Evolutionary conservation across 495 filamentous ascomycete genomes (phyloP).

Genomic region (Letharia lupina): DNA sequence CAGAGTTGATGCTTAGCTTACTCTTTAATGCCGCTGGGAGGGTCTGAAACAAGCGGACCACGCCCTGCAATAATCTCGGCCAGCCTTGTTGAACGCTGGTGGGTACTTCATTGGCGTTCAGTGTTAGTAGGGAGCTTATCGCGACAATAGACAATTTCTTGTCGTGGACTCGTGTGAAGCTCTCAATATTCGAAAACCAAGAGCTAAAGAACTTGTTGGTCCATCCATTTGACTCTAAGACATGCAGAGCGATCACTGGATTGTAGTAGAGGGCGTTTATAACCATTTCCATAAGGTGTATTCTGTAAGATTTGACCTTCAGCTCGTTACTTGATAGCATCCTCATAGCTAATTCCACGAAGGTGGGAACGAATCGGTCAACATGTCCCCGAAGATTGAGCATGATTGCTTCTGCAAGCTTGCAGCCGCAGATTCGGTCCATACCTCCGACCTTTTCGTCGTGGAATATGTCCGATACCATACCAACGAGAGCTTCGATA

Average conservation of each 20-base stretch:
- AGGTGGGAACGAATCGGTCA: conserved; percentile 76
- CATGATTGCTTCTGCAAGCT: conserved; percentile 95
- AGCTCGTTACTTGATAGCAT: conserved; percentile 63
- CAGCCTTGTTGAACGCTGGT: conserved; percentile 87
- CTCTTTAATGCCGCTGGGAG: conserved; percentile 78
- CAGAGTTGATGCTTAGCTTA: conserved; percentile 34
- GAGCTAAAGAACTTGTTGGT: conserved; percentile 99
- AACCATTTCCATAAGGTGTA: conserved; percentile 98
- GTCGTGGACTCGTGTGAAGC: conserved; percentile 89
- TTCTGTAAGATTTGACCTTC: conserved; percentile 80
- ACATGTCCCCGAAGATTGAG: conserved; percentile 85
- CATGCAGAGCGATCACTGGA: conserved; percentile 67
- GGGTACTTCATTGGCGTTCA: conserved; percentile 71
- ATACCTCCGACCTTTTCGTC: conserved; percentile 89
- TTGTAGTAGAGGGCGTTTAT: conserved; percentile 99
- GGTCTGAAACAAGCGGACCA: conserved; percentile 84
- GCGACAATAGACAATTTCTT: conserved; percentile 96
- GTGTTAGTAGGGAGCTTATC: conserved; percentile 72
- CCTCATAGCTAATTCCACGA: conserved; percentile 80
- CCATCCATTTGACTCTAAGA: conserved; percentile 84
- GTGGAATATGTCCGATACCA: conserved; percentile 65
- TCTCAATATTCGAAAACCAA: conserved; percentile 95
- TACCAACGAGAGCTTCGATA: conserved; percentile 75
- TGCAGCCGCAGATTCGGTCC: conserved; percentile 97
- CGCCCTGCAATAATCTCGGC: conserved; percentile 88